These are phyloP conservation scores for Solanum boliviense DNA, from an alignment of 257 asterid species.

Conservation along the genomic window DNA sequence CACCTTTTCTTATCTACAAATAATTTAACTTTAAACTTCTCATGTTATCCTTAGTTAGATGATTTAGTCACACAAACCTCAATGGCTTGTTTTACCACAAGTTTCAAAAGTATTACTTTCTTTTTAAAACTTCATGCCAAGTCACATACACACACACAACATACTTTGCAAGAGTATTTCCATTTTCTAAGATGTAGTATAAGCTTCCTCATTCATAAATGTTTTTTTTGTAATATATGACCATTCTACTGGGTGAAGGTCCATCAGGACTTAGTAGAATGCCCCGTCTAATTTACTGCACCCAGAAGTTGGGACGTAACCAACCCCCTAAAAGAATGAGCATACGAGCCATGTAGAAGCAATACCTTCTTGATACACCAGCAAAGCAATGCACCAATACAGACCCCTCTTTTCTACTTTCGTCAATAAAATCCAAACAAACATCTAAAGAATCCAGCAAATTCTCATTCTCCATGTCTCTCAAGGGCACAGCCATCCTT, in stretches of 20 bases:
- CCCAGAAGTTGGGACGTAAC: not conserved
- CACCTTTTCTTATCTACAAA: not conserved
- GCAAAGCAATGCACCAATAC: constrained; percentile 96
- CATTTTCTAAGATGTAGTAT: not conserved
- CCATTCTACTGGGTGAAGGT: not conserved
- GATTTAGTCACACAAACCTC: not conserved
- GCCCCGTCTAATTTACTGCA: not conserved
- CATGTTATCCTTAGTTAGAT: not conserved
- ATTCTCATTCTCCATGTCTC: constrained; percentile 86
- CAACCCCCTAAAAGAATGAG: not conserved
- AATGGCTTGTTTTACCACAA: not conserved
- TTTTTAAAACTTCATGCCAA: not conserved
- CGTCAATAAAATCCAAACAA: constrained; percentile 82
- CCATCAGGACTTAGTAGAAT: not conserved
- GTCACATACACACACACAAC: not conserved
- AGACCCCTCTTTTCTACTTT: constrained; percentile 75
- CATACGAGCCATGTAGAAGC: not conserved
- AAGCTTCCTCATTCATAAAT: not conserved
- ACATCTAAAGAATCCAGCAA: constrained; percentile 81
- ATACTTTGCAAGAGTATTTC: not conserved
- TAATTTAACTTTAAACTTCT: not conserved
- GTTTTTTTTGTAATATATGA: not conserved
- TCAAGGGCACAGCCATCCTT: constrained; percentile 87
- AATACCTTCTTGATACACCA: constrained; percentile 95
- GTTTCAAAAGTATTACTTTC: not conserved